A percentile compares a stretch with the other conserved stretches of the same genome.
These are phyloP conservation scores for Hypoxylon lenormandii DNA, from an alignment of 495 filamentous ascomycete genomes.

Conservation along the genomic window DNA sequence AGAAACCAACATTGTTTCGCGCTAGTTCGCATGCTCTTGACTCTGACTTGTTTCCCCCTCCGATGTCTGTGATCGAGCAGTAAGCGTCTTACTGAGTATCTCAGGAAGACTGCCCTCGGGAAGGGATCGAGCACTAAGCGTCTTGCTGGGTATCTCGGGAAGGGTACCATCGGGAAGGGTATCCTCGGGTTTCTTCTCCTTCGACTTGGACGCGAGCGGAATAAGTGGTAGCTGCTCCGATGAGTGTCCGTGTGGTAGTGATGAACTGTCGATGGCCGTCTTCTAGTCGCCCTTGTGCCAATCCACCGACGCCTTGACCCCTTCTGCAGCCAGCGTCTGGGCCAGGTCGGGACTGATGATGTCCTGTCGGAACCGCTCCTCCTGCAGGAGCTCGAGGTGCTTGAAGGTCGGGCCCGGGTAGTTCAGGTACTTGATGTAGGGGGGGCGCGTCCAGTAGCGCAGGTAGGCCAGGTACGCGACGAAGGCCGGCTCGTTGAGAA, in stretches of 20 bases:
- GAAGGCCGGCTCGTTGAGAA: constrained; percentile 74
- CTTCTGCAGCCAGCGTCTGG: constrained; percentile 69
- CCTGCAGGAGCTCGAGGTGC: constrained; percentile 82
- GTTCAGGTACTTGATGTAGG: constrained; percentile 82
- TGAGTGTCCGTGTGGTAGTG: not conserved
- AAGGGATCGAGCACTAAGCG: too few species aligned
- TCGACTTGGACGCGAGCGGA: too few species aligned
- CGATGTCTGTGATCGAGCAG: too few species aligned
- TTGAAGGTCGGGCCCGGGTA: constrained; percentile 87
- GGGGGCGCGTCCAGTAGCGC: constrained; percentile 83
- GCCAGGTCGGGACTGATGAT: constrained; percentile 81
- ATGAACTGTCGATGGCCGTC: not conserved
- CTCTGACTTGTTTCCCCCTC: too few species aligned
- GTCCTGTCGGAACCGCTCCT: constrained; percentile 83
- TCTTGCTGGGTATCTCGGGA: too few species aligned
- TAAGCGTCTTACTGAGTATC: too few species aligned
- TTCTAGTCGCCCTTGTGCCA: constrained; percentile 58
- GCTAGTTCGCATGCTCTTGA: too few species aligned
- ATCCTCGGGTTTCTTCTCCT: too few species aligned
- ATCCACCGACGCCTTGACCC: constrained; percentile 62
- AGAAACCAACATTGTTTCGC: too few species aligned
- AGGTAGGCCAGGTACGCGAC: constrained; percentile 85
- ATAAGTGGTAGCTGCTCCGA: too few species aligned
- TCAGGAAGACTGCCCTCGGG: too few species aligned
- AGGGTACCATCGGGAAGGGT: too few species aligned